A percentile compares a stretch with the other conserved stretches of the same genome.
Conservation (phyloP, 306 rosid species). For the Vigna trinervia region DNA sequence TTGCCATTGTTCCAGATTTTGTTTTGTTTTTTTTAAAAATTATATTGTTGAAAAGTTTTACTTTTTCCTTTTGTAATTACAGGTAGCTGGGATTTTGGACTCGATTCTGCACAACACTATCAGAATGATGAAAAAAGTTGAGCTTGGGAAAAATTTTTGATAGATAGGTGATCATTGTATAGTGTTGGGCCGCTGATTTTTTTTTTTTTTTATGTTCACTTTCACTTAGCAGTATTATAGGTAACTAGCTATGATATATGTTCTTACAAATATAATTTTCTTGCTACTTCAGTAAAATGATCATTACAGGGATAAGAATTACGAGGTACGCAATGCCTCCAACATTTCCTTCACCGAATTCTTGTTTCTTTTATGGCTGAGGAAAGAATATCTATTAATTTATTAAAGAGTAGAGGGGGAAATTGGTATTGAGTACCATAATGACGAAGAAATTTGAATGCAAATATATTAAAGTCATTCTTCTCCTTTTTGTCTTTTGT, state of each 20-base stretch:
- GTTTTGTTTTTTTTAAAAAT: background rate
- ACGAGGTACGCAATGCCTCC: slow-evolving; percentile 8
- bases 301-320: slow-evolving; percentile 30
- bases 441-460: slow-evolving; percentile 6
- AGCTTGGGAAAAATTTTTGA: slow-evolving; percentile 89
- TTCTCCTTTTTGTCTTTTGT: background rate
- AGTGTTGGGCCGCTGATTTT: slow-evolving; percentile 37
- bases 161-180: slow-evolving; percentile 47
- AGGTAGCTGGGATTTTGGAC: slow-evolving; percentile 98
- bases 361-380: slow-evolving; percentile 23
- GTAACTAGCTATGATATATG: slow-evolving; percentile 28
- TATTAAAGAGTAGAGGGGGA: background rate
- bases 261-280: slow-evolving; percentile 41
- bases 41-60: slow-evolving; percentile 27
- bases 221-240: slow-evolving; percentile 20
- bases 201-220: slow-evolving; percentile 38
- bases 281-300: slow-evolving; percentile 35
- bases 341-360: background rate
- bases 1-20: slow-evolving; percentile 21
- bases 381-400: background rate
- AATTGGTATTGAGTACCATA: background rate
- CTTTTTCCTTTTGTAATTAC: slow-evolving; percentile 45
- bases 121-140: slow-evolving; percentile 77
- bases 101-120: slow-evolving; percentile 83
- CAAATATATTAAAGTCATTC: background rate